These are phyloP conservation scores for Chalciporus piperatus DNA, from an alignment of 768 basidiomycete genomes.

Conservation along the genomic window DNA sequence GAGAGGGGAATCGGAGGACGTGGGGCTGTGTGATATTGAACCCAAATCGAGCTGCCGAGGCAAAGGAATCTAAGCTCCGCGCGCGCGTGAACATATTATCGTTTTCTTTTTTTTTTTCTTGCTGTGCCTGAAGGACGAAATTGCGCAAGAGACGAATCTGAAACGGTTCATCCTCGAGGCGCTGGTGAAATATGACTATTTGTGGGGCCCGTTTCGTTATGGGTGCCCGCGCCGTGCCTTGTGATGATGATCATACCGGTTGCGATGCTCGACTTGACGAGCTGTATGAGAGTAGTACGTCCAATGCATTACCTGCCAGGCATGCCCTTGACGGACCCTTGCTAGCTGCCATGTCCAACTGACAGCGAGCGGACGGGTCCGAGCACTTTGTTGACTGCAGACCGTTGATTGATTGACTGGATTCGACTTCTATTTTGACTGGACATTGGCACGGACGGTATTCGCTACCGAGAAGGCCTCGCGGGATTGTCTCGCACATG, in stretches of 20 bases:
- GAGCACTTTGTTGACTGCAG: neutral
- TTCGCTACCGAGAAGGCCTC: conserved; percentile 39
- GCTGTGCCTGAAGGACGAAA: conserved; percentile 26
- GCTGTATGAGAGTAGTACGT: neutral
- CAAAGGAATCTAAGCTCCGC: conserved; percentile 21
- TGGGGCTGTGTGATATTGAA: conserved; percentile 24
- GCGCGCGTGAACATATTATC: conserved; percentile 7
- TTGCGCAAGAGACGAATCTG: conserved; percentile 26
- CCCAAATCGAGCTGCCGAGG: conserved; percentile 22
- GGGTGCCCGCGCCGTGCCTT: conserved; percentile 5
- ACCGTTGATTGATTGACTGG: neutral
- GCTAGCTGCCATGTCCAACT: neutral
- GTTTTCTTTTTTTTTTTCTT: neutral
- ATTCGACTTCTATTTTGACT: conserved; percentile 22
- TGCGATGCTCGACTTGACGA: conserved; percentile 11
- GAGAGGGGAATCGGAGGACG: too few relatives aligned
- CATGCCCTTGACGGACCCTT: neutral
- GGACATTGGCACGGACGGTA: conserved; percentile 19
- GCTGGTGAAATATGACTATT: conserved; percentile 25
- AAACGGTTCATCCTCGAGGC: conserved; percentile 28
- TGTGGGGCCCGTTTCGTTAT: conserved; percentile 19
- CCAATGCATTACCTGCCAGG: neutral
- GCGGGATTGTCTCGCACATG: conserved; percentile 28
- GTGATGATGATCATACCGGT: conserved; percentile 18
- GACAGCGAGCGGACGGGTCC: conserved; percentile 10